Percentiles rank a stretch among this genome's conserved stretches.
phyloP scores from a whole-genome alignment of 495 filamentous ascomycete species.

The Penicillium malachiteum region DNA sequence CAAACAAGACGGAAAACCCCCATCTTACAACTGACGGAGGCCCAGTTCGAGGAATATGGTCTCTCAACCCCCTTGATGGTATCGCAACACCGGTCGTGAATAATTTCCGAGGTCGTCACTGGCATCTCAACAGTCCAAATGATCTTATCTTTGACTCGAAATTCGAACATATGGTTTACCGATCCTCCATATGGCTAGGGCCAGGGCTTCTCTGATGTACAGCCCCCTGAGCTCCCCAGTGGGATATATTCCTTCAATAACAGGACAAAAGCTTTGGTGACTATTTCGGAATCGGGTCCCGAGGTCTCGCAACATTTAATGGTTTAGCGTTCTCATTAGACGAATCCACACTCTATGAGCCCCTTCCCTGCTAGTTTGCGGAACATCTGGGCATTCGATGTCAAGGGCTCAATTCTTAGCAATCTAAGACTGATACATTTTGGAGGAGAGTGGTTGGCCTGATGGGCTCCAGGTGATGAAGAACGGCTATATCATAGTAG shows the following conservation, averaged over 20 bases:
- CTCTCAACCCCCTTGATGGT: slow-evolving; percentile 7
- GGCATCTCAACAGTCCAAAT: slow-evolving; percentile 16
- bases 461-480: slow-evolving; percentile 15
- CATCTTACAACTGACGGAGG: slow-evolving; percentile 13
- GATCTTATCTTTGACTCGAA: slow-evolving; percentile 12
- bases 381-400: slow-evolving; percentile 18
- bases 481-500: slow-evolving; percentile 11
- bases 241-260: slow-evolving; percentile 16
- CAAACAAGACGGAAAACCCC: too few species aligned
- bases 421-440: slow-evolving; percentile 7
- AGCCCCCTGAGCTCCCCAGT: slow-evolving; percentile 11
- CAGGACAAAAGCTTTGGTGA: slow-evolving; percentile 10
- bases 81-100: slow-evolving; percentile 11
- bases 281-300: slow-evolving; percentile 5
- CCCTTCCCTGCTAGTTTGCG: slow-evolving; percentile 4
- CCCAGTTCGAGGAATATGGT: slow-evolving; percentile 6
- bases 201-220: slow-evolving; percentile 7
- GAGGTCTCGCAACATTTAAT: slow-evolving; percentile 5
- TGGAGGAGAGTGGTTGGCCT: slow-evolving; percentile 13
- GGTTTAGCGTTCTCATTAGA: slow-evolving; percentile 10
- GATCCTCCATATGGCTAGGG: slow-evolving; percentile 16
- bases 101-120: slow-evolving; percentile 13
- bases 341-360: slow-evolving; percentile 5
- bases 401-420: slow-evolving; percentile 7
- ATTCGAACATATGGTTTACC: slow-evolving; percentile 16